phyloP scores from a whole-genome alignment of 2,329 filamentous ascomycete species.

The Diaporthe capsici region DNA sequence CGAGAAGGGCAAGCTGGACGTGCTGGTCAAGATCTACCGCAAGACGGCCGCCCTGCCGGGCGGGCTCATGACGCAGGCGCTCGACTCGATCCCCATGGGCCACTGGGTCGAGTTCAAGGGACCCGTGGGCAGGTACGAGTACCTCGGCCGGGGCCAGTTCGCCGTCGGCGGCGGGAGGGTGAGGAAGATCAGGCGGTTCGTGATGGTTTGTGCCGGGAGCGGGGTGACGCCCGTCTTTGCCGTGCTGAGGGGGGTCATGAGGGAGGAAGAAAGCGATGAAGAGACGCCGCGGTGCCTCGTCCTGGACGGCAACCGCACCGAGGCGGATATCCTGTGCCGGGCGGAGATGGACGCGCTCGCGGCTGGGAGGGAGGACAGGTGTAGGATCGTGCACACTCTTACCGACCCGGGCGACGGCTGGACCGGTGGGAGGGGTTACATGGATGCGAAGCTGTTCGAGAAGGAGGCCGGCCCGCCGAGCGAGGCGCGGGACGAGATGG shows the following conservation, averaged over 20 bases:
- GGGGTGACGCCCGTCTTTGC: constrained; percentile 95
- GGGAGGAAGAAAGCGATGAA: constrained; percentile 57
- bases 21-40: constrained; percentile 88
- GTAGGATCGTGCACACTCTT: constrained; percentile 78
- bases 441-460: constrained; percentile 74
- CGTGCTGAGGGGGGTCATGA: constrained; percentile 81
- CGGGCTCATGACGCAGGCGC: constrained; percentile 85
- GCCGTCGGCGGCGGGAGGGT: constrained; percentile 68
- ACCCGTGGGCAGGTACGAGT: constrained; percentile 88
- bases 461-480: constrained; percentile 65
- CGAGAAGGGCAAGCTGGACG: constrained; percentile 75
- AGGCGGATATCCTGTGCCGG: constrained; percentile 87
- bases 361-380: constrained; percentile 66
- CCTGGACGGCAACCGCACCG: constrained; percentile 81
- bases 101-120: constrained; percentile 88
- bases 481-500: constrained; percentile 67
- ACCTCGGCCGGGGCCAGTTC: constrained; percentile 77
- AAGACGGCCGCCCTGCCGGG: constrained; percentile 68
- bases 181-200: constrained; percentile 74
- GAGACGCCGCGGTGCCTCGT: constrained; percentile 78
- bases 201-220: constrained; percentile 91
- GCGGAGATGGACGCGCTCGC: constrained; percentile 78
- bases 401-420: constrained; percentile 75
- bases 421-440: constrained; percentile 77
- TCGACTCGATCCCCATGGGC: constrained; percentile 80